phyloP scores from a whole-genome alignment of 106 monocot species.

The Chionographis japonica region DNA sequence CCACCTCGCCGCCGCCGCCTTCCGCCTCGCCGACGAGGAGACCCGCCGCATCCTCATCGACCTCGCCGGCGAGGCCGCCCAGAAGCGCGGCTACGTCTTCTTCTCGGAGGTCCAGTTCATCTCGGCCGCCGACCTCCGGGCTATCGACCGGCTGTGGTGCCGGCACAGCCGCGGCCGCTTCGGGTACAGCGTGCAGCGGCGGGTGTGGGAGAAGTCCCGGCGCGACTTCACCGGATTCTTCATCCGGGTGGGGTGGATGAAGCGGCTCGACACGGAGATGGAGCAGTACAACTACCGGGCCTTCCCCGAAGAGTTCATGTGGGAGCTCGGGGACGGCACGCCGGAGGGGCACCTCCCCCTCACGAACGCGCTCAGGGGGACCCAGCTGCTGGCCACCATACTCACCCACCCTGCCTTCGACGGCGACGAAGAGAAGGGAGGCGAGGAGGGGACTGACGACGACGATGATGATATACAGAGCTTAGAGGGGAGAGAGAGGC shows the following conservation, averaged over 20 bases:
- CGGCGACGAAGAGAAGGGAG: slow-evolving; percentile 8
- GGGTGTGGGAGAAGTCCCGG: slow-evolving; percentile 72
- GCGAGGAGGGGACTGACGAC: not conserved
- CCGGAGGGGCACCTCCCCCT: slow-evolving; percentile 93
- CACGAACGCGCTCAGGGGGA: slow-evolving; percentile 91
- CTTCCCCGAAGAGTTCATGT: slow-evolving; percentile 80
- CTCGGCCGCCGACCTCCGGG: slow-evolving; percentile 43
- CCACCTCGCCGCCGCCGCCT: slow-evolving; percentile 57
- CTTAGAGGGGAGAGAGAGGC: slow-evolving; percentile 17
- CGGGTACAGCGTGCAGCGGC: slow-evolving; percentile 86
- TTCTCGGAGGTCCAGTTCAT: slow-evolving; percentile 98
- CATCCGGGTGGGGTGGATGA: slow-evolving; percentile 87
- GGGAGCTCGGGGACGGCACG: slow-evolving; percentile 58
- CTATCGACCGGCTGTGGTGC: slow-evolving; percentile 81
- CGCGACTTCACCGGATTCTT: slow-evolving; percentile 88
- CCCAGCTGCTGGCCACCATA: slow-evolving; percentile 66
- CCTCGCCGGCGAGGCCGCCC: slow-evolving; percentile 73
- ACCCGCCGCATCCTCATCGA: slow-evolving; percentile 85
- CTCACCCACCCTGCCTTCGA: slow-evolving; percentile 84
- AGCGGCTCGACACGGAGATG: slow-evolving; percentile 72
- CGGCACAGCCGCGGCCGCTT: slow-evolving; percentile 53
- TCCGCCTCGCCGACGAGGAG: slow-evolving; percentile 77
- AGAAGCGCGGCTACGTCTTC: slow-evolving; percentile 89
- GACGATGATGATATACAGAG: not conserved
- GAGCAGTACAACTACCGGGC: slow-evolving; percentile 82